Percentiles rank a stretch among this genome's conserved stretches.
Conservation (phyloP, 805 yeast genomes). For the Starmerella asiatica region DNA sequence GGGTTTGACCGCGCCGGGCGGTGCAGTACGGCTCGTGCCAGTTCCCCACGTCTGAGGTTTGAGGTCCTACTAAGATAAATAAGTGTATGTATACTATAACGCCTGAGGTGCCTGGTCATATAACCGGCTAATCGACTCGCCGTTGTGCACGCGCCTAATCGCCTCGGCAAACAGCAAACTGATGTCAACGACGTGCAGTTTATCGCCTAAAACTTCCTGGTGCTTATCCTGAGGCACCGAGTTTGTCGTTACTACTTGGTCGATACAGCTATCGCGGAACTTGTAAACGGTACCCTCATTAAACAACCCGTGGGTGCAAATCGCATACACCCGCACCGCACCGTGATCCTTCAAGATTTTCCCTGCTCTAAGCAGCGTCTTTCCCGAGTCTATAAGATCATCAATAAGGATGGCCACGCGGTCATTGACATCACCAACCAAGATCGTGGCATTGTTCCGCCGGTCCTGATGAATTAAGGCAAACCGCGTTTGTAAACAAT, state of each 20-base stretch:
- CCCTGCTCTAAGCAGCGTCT: slow-evolving; percentile 86
- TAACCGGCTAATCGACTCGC: slow-evolving; percentile 87
- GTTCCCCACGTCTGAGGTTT: no score
- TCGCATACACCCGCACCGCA: slow-evolving; percentile 69
- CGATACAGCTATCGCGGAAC: slow-evolving; percentile 54
- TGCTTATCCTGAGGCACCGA: slow-evolving; percentile 74
- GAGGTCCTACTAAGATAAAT: no score
- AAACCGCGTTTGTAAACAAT: slow-evolving; percentile 71
- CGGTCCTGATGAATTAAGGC: slow-evolving; percentile 89
- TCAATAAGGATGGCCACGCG: slow-evolving; percentile 83
- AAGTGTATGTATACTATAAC: no score
- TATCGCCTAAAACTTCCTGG: slow-evolving; percentile 38
- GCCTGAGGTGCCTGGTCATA: slow-evolving; percentile 52
- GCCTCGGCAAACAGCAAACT: slow-evolving; percentile 86
- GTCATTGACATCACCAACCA: slow-evolving; percentile 86
- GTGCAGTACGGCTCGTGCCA: slow-evolving; percentile 89
- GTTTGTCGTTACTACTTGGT: slow-evolving; percentile 77
- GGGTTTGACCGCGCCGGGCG: slow-evolving; percentile 24
- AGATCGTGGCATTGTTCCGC: slow-evolving; percentile 58
- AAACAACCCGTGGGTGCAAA: slow-evolving; percentile 85
- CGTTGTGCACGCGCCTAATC: slow-evolving; percentile 89
- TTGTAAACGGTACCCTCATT: slow-evolving; percentile 80
- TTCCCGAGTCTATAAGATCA: slow-evolving; percentile 87
- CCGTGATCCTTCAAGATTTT: slow-evolving; percentile 85
- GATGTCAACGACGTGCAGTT: slow-evolving; percentile 73